phyloP scores from a whole-genome alignment of 306 rosid genomes.

The Cicer judaicum region DNA sequence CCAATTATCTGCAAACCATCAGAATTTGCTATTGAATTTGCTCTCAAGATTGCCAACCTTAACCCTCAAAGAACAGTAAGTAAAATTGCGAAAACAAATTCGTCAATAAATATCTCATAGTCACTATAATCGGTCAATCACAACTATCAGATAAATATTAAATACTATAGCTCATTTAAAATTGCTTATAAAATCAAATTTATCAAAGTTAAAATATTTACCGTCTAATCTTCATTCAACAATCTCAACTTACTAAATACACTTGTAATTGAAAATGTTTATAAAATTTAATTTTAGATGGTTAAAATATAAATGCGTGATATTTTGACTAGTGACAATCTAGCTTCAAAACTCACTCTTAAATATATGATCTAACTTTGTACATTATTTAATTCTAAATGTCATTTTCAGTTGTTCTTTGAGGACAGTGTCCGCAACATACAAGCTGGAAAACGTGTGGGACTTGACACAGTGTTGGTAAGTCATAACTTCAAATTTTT shows the following conservation, averaged over 20 bases:
- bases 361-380: neutral
- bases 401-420: constrained; percentile 76
- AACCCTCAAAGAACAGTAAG: constrained; percentile 91
- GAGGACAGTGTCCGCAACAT: constrained; percentile 94
- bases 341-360: neutral
- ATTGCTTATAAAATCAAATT: neutral
- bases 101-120: neutral
- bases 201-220: neutral
- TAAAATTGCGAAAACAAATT: neutral
- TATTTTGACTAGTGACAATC: neutral
- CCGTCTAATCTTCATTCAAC: neutral
- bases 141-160: neutral
- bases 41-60: constrained; percentile 82
- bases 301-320: neutral
- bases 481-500: constrained; percentile 41
- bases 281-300: too few species aligned
- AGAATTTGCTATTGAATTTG: constrained; percentile 70
- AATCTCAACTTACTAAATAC: neutral
- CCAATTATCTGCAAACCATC: constrained; percentile 93
- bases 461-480: constrained; percentile 91
- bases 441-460: constrained; percentile 90
- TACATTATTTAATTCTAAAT: neutral
- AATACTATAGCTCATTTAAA: neutral
- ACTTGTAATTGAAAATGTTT: too few species aligned
- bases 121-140: neutral